A percentile compares a stretch with the other conserved stretches of the same genome.
Conservation (phyloP, 768 basidiomycete genomes). For the Kwoniella bestiolae region DNA sequence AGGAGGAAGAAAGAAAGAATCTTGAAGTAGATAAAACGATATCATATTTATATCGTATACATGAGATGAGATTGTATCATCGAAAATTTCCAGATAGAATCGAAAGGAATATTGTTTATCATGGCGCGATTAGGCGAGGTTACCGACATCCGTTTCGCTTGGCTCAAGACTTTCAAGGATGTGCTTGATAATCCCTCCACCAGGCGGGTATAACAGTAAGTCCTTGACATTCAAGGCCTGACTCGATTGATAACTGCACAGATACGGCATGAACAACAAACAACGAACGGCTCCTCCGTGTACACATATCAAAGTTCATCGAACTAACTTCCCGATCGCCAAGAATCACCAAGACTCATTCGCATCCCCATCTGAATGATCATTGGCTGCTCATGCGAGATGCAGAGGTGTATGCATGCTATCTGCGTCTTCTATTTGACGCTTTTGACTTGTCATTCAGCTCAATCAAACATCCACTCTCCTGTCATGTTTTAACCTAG, state of each 20-base stretch:
- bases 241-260: too few relatives aligned
- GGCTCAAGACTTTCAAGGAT: too few relatives aligned
- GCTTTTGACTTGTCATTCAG: not conserved
- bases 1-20: not conserved
- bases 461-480: not conserved
- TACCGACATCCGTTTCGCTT: not conserved
- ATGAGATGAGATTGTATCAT: slow-evolving; percentile 2
- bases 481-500: slow-evolving; percentile 62
- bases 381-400: too few relatives aligned
- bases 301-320: too few relatives aligned
- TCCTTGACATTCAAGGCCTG: too few relatives aligned
- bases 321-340: too few relatives aligned
- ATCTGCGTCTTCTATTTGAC: not conserved
- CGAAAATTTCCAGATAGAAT: not conserved
- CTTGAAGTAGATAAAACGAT: not conserved
- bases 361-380: too few relatives aligned
- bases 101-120: slow-evolving; percentile 6
- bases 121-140: slow-evolving; percentile 7
- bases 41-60: slow-evolving; percentile 6
- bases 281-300: too few relatives aligned
- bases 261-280: too few relatives aligned
- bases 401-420: slow-evolving; percentile 5
- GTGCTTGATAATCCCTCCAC: too few relatives aligned
- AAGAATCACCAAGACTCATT: not conserved
- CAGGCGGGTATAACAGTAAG: too few relatives aligned